Conservation (phyloP, 345 rosid genomes). For the Eucalyptus sp. region DNA sequence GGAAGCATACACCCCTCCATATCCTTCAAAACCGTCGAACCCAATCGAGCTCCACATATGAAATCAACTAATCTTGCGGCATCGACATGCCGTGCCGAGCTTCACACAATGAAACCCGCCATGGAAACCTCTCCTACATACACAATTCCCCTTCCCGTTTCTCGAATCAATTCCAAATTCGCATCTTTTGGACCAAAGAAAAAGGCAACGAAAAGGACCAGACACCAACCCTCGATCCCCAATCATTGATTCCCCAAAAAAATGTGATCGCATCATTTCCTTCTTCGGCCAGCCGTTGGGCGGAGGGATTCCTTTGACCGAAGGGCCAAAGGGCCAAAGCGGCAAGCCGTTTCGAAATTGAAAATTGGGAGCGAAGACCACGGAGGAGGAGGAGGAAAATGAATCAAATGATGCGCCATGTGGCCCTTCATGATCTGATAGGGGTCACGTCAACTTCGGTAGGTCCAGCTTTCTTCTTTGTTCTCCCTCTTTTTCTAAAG, state of each 20-base stretch:
- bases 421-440: not conserved
- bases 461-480: not conserved
- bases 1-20: accelerated
- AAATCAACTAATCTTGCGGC: not conserved
- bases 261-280: not conserved
- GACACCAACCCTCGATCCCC: not conserved
- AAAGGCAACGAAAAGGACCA: not conserved
- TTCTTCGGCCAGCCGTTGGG: not conserved
- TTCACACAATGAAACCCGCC: not conserved
- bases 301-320: not conserved
- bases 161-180: not conserved
- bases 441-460: not conserved
- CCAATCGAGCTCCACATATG: not conserved
- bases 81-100: not conserved
- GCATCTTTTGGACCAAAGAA: not conserved
- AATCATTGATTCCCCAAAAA: not conserved
- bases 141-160: not conserved
- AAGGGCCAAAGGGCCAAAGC: not conserved
- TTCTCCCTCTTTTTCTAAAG: not conserved
- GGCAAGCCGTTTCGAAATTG: not conserved
- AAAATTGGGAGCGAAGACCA: not conserved
- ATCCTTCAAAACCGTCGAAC: not conserved
- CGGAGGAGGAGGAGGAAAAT: not conserved
- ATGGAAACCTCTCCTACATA: not conserved
- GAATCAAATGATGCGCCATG: not conserved